Conservation (phyloP, 2,329 filamentous ascomycete genomes). For the Epichloe hybrida region DNA sequence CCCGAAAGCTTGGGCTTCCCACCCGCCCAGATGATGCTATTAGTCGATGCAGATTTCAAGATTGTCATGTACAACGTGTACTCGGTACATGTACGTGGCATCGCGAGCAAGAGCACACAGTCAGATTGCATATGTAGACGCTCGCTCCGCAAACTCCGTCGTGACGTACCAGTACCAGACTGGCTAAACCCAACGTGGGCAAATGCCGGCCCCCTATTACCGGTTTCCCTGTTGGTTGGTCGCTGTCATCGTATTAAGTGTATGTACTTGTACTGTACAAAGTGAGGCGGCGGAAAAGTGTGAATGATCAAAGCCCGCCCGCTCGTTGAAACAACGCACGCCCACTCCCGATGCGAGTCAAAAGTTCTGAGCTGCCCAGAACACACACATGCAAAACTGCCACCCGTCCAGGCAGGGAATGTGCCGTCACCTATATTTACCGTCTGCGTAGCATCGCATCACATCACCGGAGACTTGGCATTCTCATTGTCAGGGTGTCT, state of each 20-base stretch:
- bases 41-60: too few species aligned
- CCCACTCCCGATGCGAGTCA: neutral
- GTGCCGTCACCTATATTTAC: neutral
- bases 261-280: neutral
- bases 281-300: too few species aligned
- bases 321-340: neutral
- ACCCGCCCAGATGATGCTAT: neutral
- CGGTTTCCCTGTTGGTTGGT: neutral
- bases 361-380: neutral
- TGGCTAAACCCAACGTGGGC: neutral
- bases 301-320: too few species aligned
- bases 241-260: neutral
- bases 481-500: neutral
- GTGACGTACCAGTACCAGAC: neutral
- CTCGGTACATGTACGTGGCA: neutral
- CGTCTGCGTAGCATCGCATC: neutral
- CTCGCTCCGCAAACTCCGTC: neutral
- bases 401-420: neutral
- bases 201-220: neutral
- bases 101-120: too few species aligned
- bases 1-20: neutral
- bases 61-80: neutral
- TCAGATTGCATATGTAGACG: too few species aligned
- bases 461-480: neutral
- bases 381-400: neutral